Conservation (phyloP, 164 flowering plant genomes). For the Tinospora cordifolia region DNA sequence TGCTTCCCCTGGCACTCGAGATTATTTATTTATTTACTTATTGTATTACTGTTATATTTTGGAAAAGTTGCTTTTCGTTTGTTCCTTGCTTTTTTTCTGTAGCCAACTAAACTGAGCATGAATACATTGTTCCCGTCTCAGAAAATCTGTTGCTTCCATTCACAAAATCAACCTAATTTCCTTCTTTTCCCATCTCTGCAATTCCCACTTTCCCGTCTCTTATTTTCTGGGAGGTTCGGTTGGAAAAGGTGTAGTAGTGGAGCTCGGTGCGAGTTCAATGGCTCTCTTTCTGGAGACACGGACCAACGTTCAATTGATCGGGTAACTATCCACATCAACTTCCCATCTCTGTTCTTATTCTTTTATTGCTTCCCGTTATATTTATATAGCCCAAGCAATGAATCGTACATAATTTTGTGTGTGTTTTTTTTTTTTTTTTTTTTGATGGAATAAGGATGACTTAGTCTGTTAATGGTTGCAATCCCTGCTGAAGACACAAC, state of each 20-base stretch:
- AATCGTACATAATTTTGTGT: not conserved
- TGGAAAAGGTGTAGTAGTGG: not conserved
- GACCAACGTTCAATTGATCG: slow-evolving; percentile 63
- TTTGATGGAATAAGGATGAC: not conserved
- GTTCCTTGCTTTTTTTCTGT: too few relatives aligned
- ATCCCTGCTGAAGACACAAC: too few relatives aligned
- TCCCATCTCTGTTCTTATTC: not conserved
- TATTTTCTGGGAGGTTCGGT: not conserved
- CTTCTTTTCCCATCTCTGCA: not conserved
- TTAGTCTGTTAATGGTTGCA: too few relatives aligned
- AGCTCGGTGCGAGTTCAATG: slow-evolving; percentile 44
- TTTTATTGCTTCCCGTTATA: not conserved
- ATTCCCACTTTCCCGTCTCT: slow-evolving; percentile 12
- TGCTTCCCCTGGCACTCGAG: too few relatives aligned
- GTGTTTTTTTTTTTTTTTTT: too few relatives aligned
- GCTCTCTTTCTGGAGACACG: slow-evolving; percentile 40
- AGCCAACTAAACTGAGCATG: slow-evolving; percentile 3
- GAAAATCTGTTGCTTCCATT: not conserved
- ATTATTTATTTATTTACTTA: too few relatives aligned
- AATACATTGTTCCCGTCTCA: slow-evolving; percentile 5
- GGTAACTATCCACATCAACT: slow-evolving; percentile 24
- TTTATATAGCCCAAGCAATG: not conserved
- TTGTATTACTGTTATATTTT: too few relatives aligned
- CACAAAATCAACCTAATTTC: slow-evolving; percentile 6
- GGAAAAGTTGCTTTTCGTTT: too few relatives aligned